Evolutionary conservation across 1,284 basidiomycete species (phyloP), one percentile per base, ranked within the genome.

Genomic region (Tetrapyrgos nigripes): DNA sequence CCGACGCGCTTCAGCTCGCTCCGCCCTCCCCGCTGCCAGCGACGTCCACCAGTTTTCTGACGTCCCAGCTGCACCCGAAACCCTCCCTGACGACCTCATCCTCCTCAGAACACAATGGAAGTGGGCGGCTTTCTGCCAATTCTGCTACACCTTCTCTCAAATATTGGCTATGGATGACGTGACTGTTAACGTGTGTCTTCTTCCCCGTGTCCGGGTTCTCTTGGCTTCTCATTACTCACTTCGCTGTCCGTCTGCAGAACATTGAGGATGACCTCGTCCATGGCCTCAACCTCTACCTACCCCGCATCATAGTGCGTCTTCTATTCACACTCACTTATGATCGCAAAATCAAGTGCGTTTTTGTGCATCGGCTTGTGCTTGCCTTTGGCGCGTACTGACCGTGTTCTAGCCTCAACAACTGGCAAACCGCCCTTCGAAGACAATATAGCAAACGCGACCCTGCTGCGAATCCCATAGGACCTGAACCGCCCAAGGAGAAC

Each of bases 121-220:
- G 79, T 93, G 91, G 91, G 92, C 91, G 11, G 88, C 87, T 24
- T 88, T 92, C 71, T 83, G 84, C 73, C 91, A 93, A 71, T 92
- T 93, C 80, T 88, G 91, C 78, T 87, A 81, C 69, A 92, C 89
- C 24, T 93, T 93, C 74, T 79, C 81, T 53, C 79, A 80, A 47
- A 76, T 93, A 56, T 81, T 93, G 64, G 76, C 83, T 55, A 82
- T 88, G 77, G 75, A 81, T 60, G 88, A 91, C 69, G 81, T 92
- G 55, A 76, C 84, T 53, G 71, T 92, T 55, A 69, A 76, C 64
- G 88, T 91, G 70, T 71, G 89, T 81, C n/a, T n/a, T n/a, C n/a
- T 49, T 53, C 59, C 54, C 51, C 64, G 65, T 48, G 58, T 31
- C 50, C 52, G 66, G 50, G 57, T 56, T 55, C 45, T 46, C 59